phyloP scores from a whole-genome alignment of 257 asterid genomes.

The Nicotiana tomentosiformis region DNA sequence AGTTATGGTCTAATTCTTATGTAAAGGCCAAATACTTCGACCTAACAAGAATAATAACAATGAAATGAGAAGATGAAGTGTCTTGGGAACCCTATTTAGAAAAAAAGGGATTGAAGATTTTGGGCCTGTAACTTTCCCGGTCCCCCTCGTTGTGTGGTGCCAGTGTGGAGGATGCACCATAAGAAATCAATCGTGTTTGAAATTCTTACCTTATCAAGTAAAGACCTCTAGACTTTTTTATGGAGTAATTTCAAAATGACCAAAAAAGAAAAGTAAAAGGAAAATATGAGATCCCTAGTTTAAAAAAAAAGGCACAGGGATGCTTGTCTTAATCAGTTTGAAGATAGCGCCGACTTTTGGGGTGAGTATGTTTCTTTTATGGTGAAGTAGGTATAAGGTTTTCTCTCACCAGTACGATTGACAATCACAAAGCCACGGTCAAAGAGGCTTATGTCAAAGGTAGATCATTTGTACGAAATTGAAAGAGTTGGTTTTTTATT shows the following conservation, averaged over 20 bases:
- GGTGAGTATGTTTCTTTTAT: background rate
- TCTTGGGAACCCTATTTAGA: no score
- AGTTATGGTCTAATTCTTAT: no score
- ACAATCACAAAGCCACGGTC: background rate
- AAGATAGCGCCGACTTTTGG: background rate
- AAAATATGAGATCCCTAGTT: background rate
- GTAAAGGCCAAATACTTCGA: no score
- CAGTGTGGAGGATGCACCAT: no score
- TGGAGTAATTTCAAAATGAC: background rate
- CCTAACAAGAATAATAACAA: no score
- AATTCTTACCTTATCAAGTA: no score
- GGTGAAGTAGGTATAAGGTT: background rate
- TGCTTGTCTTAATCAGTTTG: background rate
- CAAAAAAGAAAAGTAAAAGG: background rate
- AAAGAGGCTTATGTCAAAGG: background rate
- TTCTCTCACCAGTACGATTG: background rate
- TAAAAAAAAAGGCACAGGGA: background rate
- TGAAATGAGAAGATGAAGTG: no score
- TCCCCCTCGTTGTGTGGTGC: no score
- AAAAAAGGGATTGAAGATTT: no score
- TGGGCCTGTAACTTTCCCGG: no score
- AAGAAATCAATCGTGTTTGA: no score
- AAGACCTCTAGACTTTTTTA: background rate
- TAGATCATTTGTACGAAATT: background rate
- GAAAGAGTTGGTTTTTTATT: background rate